These are phyloP conservation scores for Alisma plantagoaquatica DNA, from an alignment of 106 monocot genomes.

Conservation along the genomic window DNA sequence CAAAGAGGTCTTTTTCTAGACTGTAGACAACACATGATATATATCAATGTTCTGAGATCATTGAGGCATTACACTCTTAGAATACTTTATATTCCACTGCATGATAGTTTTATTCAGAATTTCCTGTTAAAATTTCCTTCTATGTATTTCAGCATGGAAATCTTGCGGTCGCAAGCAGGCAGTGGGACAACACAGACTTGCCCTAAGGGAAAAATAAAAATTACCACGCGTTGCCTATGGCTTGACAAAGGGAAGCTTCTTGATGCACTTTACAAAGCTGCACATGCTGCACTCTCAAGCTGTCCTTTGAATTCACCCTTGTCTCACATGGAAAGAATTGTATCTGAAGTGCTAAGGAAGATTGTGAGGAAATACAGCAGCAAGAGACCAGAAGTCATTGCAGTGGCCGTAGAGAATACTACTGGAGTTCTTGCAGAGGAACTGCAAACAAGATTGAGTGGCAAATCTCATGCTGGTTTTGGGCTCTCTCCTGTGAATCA, in stretches of 20 bases:
- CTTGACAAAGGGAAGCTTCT: constrained; percentile 93
- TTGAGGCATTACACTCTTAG: no score
- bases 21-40: no score
- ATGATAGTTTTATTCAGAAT: neutral
- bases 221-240: constrained; percentile 90
- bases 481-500: constrained; percentile 14
- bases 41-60: no score
- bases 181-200: constrained; percentile 45
- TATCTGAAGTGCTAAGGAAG: constrained; percentile 84
- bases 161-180: constrained; percentile 44
- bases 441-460: constrained; percentile 37
- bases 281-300: constrained; percentile 85
- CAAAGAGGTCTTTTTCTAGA: no score
- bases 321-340: constrained; percentile 85
- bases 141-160: constrained; percentile 85
- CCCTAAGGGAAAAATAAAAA: constrained; percentile 80
- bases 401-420: constrained; percentile 75
- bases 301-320: constrained; percentile 85
- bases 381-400: constrained; percentile 89
- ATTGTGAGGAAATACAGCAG: constrained; percentile 90
- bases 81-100: no score
- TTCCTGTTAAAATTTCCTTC: no score
- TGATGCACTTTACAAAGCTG: constrained; percentile 94
- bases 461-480: constrained; percentile 27
- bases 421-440: constrained; percentile 47